Conservation (phyloP, 495 filamentous ascomycete genomes). For the Daldinia vernicosa region DNA sequence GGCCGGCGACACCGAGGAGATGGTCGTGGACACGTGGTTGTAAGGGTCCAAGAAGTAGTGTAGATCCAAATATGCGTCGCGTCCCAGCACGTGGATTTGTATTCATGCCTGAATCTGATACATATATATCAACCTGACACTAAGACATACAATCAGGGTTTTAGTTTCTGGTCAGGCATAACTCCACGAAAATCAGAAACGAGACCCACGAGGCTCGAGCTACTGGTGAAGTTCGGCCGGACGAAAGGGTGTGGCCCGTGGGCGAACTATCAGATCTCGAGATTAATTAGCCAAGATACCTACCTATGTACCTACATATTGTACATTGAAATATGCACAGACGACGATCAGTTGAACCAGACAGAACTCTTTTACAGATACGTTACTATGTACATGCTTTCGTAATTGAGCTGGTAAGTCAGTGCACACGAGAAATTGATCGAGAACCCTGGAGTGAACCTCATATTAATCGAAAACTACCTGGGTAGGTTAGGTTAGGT, state of each 20-base stretch:
- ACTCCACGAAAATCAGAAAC: background rate
- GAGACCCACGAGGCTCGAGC: background rate
- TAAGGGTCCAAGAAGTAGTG: background rate
- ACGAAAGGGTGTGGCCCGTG: background rate
- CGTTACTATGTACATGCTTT: background rate
- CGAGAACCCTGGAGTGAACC: background rate
- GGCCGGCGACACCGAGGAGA: background rate
- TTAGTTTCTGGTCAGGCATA: background rate
- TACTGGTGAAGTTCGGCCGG: background rate
- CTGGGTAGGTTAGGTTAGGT: no score
- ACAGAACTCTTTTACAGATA: background rate
- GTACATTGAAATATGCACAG: background rate
- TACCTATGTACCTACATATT: background rate
- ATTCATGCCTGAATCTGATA: background rate
- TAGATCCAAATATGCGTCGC: background rate
- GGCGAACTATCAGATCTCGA: background rate
- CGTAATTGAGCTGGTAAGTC: background rate
- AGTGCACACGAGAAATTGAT: background rate
- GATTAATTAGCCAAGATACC: background rate
- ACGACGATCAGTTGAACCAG: background rate
- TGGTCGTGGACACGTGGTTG: background rate
- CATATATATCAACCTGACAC: background rate
- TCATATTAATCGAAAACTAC: no score
- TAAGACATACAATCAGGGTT: background rate
- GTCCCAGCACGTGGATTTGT: background rate